Evolutionary conservation across 768 basidiomycete genomes (phyloP), one percentile per base, ranked within the genome.

Genomic region (Auriscalpium microsporum): DNA sequence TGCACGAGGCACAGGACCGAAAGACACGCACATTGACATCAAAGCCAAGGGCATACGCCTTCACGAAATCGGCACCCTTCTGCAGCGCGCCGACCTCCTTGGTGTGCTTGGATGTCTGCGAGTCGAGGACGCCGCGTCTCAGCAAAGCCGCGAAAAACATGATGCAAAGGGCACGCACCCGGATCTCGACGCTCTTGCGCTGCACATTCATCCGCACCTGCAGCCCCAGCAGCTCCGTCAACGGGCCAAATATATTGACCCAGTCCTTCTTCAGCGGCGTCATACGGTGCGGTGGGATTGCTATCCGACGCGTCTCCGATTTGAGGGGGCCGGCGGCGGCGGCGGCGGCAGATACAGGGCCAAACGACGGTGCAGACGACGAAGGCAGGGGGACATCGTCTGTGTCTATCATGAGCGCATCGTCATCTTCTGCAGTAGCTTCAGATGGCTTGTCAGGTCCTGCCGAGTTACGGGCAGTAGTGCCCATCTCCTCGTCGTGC

Each of bases 191-290:
- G 66, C 83, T 83, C 75, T 84, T 81, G 64, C 91, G 76, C 66
- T 84, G 85, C 10, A 91, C 83, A 67, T 99, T 99, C 95, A 99
- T 98, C 65, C 96, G 80, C 34, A 99, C 93, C 76, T 97, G 95
- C 57, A 99, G 72, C 0, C 89, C 92, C 65, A 95, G 74, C 61
- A 96, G 87, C 75, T 99, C 95, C 4, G 95, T 94, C 64, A 99
- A 74, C 0, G 96, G 96, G 0, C 92, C 89, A 67, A 98, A 97
- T 56, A 97, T 84, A 67, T 88, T 90, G 50, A 95, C 77, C 94
- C 94, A 97, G 61, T 96, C 94, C 66, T 88, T 91, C 73, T 96
- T 95, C 53, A 98, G 71, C 3, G 96, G 96, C 10, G 94, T 93
- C 91, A 97, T 94, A 51, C 96, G 83, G 69, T 99, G 96, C 10